A percentile compares a stretch with the other conserved stretches of the same genome.
phyloP scores from a whole-genome alignment of 805 yeast species.

The Candida pseudofarinosa region DNA sequence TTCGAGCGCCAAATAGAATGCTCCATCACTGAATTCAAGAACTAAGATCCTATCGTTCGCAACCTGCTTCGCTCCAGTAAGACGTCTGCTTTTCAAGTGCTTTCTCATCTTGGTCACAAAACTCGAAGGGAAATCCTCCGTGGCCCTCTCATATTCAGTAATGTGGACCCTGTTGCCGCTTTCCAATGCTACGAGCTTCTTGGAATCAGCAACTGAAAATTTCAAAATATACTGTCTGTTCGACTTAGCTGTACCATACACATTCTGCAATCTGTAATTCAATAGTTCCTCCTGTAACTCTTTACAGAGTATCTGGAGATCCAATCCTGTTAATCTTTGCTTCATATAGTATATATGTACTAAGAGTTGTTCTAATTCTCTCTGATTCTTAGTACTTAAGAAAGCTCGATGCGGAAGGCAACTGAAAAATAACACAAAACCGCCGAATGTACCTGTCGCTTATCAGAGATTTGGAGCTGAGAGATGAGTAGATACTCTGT shows the following conservation, averaged over 20 bases:
- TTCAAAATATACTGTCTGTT: slow-evolving; percentile 71
- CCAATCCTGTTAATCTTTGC: slow-evolving; percentile 86
- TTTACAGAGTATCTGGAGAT: slow-evolving; percentile 62
- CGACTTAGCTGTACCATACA: slow-evolving; percentile 74
- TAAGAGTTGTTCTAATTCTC: neutral
- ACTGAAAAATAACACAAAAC: neutral
- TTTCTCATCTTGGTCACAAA: slow-evolving; percentile 85
- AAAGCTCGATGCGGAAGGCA: neutral
- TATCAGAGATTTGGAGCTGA: neutral
- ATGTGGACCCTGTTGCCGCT: slow-evolving; percentile 80
- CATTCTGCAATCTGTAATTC: slow-evolving; percentile 74
- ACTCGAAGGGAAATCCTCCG: slow-evolving; percentile 76
- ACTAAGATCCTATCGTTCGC: slow-evolving; percentile 82
- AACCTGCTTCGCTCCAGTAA: slow-evolving; percentile 69
- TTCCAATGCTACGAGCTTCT: slow-evolving; percentile 70
- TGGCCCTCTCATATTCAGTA: slow-evolving; percentile 77
- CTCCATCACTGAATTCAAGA: slow-evolving; percentile 79
- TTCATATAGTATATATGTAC: slow-evolving; percentile 17
- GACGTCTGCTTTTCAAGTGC: slow-evolving; percentile 74
- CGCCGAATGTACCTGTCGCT: neutral
- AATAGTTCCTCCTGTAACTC: slow-evolving; percentile 59
- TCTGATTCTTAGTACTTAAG: neutral
- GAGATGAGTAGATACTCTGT: too few relatives aligned
- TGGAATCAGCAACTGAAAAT: slow-evolving; percentile 80
- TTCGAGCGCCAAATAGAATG: slow-evolving; percentile 74